phyloP scores from a whole-genome alignment of 78 protist genomes.

The slime mould (Dictyostelium discoideum) region DNA sequence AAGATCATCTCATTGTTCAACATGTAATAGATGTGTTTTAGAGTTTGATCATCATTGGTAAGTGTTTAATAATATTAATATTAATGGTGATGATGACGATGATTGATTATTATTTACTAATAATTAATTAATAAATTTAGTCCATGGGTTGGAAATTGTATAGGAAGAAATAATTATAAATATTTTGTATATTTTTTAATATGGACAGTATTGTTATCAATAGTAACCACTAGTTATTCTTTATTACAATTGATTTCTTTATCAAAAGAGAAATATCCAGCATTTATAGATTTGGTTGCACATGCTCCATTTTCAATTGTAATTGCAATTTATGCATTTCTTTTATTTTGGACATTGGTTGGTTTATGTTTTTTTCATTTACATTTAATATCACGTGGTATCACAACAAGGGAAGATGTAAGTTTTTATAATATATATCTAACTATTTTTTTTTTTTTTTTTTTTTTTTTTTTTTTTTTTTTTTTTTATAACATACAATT shows the following conservation, averaged over 20 bases:
- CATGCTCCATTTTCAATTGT: constrained; percentile 18
- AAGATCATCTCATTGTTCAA: constrained; percentile 56
- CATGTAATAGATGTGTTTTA: constrained; percentile 54
- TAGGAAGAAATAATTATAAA: constrained; percentile 58
- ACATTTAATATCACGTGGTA: constrained; percentile 14
- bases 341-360: constrained; percentile 63
- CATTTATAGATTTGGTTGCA: constrained; percentile 13
- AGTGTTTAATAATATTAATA: not conserved
- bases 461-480: not conserved
- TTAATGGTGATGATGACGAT: not conserved
- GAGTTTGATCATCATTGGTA: constrained; percentile 73
- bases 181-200: constrained; percentile 54
- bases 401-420: constrained; percentile 64
- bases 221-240: not conserved
- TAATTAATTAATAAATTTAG: not conserved
- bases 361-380: constrained; percentile 51
- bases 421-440: not conserved
- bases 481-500: no score
- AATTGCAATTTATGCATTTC: constrained; percentile 28
- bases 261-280: not conserved
- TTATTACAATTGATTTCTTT: not conserved
- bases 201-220: constrained; percentile 11
- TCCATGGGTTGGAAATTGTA: constrained; percentile 76
- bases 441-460: not conserved
- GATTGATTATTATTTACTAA: not conserved